Evolutionary conservation across 768 basidiomycete species (phyloP).

Genomic region (Exidia glandulosa): DNA sequence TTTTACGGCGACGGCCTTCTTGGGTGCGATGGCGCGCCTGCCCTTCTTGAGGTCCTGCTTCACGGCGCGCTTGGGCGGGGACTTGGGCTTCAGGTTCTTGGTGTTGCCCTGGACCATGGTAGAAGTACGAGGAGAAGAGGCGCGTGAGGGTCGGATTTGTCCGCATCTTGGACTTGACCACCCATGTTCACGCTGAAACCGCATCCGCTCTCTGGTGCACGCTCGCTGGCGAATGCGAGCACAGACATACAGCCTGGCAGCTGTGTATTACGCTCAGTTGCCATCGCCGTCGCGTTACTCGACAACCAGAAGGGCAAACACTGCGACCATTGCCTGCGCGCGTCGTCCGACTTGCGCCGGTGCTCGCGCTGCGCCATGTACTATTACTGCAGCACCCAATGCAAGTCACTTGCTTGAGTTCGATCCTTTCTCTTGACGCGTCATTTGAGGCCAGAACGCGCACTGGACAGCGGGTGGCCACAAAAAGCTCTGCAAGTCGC

Average conservation of each 20-base stretch:
- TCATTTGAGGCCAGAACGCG: slow-evolving; percentile 44
- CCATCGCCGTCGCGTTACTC: slow-evolving; percentile 40
- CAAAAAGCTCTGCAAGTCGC: slow-evolving; percentile 53
- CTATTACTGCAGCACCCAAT: slow-evolving; percentile 60
- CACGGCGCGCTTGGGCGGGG: slow-evolving; percentile 46
- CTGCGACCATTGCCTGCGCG: slow-evolving; percentile 54
- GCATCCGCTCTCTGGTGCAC: no score
- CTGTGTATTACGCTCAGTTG: no score
- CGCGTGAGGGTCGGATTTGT: no score
- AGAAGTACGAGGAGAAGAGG: neutral
- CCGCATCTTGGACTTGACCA: no score
- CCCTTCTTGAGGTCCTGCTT: slow-evolving; percentile 61
- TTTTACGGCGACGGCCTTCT: slow-evolving; percentile 63
- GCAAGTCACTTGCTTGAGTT: slow-evolving; percentile 26
- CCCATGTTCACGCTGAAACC: no score
- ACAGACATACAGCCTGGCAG: no score
- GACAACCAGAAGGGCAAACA: slow-evolving; percentile 47
- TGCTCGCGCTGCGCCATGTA: slow-evolving; percentile 60
- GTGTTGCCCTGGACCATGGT: slow-evolving; percentile 76
- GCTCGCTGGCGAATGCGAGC: no score
- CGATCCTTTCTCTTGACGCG: neutral
- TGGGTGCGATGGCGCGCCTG: slow-evolving; percentile 65
- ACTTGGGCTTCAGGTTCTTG: slow-evolving; percentile 50
- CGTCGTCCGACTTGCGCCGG: slow-evolving; percentile 29
- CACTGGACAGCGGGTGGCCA: slow-evolving; percentile 57